Percentiles rank a stretch among this genome's conserved stretches.
phyloP scores from a whole-genome alignment of 75 land plant species.

The Larix kaempferi region DNA sequence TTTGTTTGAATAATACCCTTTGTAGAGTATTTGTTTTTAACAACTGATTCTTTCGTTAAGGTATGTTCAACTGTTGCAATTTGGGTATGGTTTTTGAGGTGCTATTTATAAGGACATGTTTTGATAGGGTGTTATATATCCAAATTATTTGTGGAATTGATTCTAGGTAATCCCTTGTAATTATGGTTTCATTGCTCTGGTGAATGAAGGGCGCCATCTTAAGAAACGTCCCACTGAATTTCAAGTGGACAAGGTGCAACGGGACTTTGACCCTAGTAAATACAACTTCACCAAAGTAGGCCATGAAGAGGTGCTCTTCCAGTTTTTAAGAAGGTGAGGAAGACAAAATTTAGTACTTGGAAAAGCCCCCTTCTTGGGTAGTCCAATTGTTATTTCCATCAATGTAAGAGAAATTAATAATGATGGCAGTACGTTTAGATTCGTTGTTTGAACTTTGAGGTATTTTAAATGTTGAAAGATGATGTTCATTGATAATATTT shows the following conservation, averaged over 20 bases:
- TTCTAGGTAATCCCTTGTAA: conserved; percentile 78
- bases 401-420: conserved; percentile 49
- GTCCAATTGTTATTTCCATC: conserved; percentile 73
- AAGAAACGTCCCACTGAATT: conserved; percentile 94
- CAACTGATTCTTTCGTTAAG: neutral
- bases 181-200: conserved; percentile 84
- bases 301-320: conserved; percentile 87
- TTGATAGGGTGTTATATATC: neutral
- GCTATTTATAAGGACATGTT: neutral
- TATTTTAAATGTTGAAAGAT: neutral
- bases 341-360: conserved; percentile 18
- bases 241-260: conserved; percentile 83
- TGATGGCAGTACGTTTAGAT: too few species aligned
- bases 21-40: neutral
- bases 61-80: neutral
- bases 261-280: conserved; percentile 79
- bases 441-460: neutral
- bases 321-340: conserved; percentile 59
- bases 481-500: neutral
- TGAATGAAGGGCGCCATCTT: conserved; percentile 92
- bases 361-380: conserved; percentile 37
- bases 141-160: neutral
- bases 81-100: neutral
- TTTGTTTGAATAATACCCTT: neutral
- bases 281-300: conserved; percentile 96